Percentiles rank a stretch among this genome's conserved stretches.
Conservation (phyloP, 176 grass and related monocot species). For the Pontederia crassipes region DNA sequence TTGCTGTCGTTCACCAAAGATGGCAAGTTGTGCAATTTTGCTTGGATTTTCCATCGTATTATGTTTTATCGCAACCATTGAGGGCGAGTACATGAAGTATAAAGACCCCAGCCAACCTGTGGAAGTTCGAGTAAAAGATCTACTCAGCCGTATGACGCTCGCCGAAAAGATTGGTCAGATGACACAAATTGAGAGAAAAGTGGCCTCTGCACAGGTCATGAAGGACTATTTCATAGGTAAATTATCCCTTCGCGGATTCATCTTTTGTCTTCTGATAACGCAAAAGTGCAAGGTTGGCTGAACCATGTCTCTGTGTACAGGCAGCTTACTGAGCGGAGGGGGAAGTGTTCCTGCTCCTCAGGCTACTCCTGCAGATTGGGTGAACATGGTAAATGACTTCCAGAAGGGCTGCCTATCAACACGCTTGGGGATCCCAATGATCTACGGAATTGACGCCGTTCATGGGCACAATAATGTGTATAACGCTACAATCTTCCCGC, state of each 20-base stretch:
- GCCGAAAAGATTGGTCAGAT: constrained; percentile 8
- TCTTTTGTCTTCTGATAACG: neutral
- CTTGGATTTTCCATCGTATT: neutral
- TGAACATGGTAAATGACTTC: neutral
- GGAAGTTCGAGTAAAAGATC: neutral
- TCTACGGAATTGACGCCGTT: constrained; percentile 4
- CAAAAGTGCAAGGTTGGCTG: neutral
- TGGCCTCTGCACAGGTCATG: neutral
- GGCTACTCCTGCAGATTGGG: neutral
- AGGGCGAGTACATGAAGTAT: neutral
- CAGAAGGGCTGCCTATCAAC: constrained; percentile 4
- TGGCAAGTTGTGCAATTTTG: neutral
- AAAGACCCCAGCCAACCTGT: neutral
- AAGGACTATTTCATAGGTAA: neutral
- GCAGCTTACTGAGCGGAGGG: neutral
- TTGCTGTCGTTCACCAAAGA: neutral
- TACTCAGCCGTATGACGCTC: neutral
- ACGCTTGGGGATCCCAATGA: constrained; percentile 3
- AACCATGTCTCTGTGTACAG: neutral
- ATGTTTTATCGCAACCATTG: neutral
- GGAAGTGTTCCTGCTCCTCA: constrained; percentile 1
- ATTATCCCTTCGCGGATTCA: neutral
- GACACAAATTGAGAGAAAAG: constrained; percentile 1
- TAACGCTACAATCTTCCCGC: neutral
- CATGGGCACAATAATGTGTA: neutral